Conservation (phyloP, 306 rosid genomes). For the Dalbergia cultrata region DNA sequence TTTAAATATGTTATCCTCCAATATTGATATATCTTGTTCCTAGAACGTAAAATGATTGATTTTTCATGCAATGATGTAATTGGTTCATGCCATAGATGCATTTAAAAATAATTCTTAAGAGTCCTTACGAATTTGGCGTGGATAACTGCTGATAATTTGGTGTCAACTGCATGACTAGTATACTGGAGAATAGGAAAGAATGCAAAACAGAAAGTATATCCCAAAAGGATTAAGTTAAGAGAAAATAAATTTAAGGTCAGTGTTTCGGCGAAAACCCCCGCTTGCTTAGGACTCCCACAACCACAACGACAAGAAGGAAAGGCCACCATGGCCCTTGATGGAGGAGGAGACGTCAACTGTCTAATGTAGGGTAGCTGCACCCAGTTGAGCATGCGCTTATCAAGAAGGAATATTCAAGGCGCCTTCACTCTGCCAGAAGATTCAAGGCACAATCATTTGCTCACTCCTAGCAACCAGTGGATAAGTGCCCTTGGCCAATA, state of each 20-base stretch:
- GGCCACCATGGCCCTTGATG: too few species aligned
- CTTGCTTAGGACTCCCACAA: too few species aligned
- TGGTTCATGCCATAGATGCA: constrained; percentile 27
- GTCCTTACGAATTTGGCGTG: background rate
- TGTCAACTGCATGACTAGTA: constrained; percentile 26
- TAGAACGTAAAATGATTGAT: background rate
- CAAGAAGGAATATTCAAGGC: too few species aligned
- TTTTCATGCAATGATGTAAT: background rate
- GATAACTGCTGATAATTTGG: constrained; percentile 25
- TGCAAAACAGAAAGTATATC: background rate
- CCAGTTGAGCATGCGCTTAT: too few species aligned
- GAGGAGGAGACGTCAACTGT: too few species aligned
- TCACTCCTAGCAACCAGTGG: too few species aligned
- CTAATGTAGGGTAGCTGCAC: too few species aligned
- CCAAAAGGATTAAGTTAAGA: constrained; percentile 26
- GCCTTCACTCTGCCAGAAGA: too few species aligned
- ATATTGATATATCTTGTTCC: background rate
- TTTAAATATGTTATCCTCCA: background rate
- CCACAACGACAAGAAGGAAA: too few species aligned
- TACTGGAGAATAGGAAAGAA: constrained; percentile 12
- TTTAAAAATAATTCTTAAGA: background rate
- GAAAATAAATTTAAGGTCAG: constrained; percentile 4
- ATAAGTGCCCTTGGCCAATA: too few species aligned
- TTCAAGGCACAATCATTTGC: too few species aligned
- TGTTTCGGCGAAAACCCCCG: too few species aligned